Evolutionary conservation across 768 basidiomycete genomes (phyloP).

Genomic region (Leccinum subgranulosum): DNA sequence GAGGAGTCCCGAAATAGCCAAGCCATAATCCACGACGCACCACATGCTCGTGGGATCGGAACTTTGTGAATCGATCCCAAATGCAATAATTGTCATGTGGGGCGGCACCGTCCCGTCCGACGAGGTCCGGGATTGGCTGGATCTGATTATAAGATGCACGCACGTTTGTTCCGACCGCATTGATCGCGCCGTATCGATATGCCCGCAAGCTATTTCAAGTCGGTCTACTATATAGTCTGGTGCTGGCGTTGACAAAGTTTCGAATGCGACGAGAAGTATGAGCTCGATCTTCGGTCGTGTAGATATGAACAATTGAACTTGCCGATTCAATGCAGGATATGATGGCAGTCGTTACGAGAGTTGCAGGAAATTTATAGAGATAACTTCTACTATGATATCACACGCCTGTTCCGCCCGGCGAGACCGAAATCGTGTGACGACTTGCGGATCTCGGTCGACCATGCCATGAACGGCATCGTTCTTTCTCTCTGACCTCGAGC

Average conservation of each 20-base stretch:
- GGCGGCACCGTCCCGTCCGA: constrained; percentile 34
- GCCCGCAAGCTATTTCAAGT: too few species aligned
- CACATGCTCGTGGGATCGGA: not conserved
- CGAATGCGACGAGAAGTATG: not conserved
- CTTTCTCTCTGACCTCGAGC: constrained; percentile 7
- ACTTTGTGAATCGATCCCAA: constrained; percentile 1
- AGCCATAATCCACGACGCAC: not conserved
- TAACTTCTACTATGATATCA: not conserved
- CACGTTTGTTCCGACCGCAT: not conserved
- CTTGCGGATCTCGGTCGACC: constrained; percentile 1
- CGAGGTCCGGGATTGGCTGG: constrained; percentile 10
- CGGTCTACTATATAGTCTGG: too few species aligned
- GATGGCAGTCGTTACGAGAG: not conserved
- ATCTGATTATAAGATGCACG: not conserved
- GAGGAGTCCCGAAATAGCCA: constrained; percentile 1
- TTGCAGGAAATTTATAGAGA: not conserved
- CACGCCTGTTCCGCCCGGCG: not conserved
- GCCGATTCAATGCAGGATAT: not conserved
- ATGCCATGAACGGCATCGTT: not conserved
- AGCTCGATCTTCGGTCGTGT: not conserved
- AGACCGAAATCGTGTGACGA: constrained; percentile 10
- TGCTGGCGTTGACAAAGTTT: not conserved
- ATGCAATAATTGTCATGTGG: constrained; percentile 29
- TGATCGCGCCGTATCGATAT: not conserved
- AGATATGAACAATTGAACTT: not conserved